Evolutionary conservation across 2,329 filamentous ascomycete species (phyloP).

Genomic region (Amphichorda felina): DNA sequence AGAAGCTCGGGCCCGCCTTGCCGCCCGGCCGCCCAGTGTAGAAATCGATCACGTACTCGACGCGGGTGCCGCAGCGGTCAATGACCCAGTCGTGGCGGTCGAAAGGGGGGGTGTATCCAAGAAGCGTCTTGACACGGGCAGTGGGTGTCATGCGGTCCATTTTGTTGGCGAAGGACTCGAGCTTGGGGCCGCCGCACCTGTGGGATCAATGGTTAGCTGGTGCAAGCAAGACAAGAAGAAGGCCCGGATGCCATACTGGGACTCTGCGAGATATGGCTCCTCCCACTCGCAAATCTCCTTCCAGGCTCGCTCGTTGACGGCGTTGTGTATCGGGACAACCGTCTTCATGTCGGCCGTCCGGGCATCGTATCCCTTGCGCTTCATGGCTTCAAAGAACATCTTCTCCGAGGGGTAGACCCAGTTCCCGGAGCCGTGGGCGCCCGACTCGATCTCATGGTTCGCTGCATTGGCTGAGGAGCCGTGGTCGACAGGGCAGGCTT

Average conservation of each 20-base stretch:
- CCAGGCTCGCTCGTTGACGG: constrained; percentile 96
- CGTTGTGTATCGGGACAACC: constrained; percentile 95
- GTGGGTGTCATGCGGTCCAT: constrained; percentile 62
- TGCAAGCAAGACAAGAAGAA: neutral
- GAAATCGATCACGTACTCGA: constrained; percentile 98
- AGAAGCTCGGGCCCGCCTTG: constrained; percentile 41
- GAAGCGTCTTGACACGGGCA: constrained; percentile 67
- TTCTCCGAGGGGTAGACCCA: constrained; percentile 97
- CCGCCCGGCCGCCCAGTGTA: constrained; percentile 57
- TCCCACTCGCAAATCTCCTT: constrained; percentile 87
- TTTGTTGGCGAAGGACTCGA: constrained; percentile 74
- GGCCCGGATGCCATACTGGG: constrained; percentile 32
- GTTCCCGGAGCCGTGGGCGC: constrained; percentile 63
- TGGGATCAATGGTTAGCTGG: neutral
- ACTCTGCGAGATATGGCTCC: constrained; percentile 44
- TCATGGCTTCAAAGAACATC: constrained; percentile 97
- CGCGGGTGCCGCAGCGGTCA: constrained; percentile 70
- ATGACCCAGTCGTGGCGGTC: constrained; percentile 97
- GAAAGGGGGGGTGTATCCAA: constrained; percentile 88
- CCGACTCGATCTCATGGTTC: constrained; percentile 74
- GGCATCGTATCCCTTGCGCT: constrained; percentile 72
- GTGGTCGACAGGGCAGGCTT: constrained; percentile 25
- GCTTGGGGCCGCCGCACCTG: constrained; percentile 59
- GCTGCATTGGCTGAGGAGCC: constrained; percentile 50
- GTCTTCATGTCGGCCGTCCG: constrained; percentile 69